A percentile compares a stretch with the other conserved stretches of the same genome.
Conservation (phyloP, 2,329 filamentous ascomycete species). For the Apiospora rasikravindrae region DNA sequence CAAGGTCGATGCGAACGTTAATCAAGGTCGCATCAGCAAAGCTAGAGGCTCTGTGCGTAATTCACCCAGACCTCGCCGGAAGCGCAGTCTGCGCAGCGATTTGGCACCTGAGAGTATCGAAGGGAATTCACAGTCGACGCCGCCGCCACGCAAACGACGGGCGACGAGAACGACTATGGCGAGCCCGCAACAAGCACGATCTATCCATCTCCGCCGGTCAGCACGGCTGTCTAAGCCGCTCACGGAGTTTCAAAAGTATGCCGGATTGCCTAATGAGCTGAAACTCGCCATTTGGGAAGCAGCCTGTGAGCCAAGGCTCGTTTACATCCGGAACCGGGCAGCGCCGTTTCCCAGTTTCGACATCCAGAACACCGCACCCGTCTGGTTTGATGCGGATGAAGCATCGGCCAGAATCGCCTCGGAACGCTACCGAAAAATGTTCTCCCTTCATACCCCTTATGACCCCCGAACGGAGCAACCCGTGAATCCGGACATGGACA, state of each 20-base stretch:
- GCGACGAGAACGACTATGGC: background rate
- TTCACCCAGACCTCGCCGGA: background rate
- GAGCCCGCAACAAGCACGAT: background rate
- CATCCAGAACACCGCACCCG: constrained; percentile 32
- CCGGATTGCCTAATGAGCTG: constrained; percentile 34
- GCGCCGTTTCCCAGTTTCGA: constrained; percentile 22
- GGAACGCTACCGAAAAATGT: constrained; percentile 32
- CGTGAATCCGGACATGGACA: constrained; percentile 32
- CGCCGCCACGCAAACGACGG: background rate
- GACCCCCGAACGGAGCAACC: constrained; percentile 27
- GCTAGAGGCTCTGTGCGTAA: background rate
- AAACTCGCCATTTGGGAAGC: constrained; percentile 39
- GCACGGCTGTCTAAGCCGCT: constrained; percentile 36
- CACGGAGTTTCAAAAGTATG: constrained; percentile 35
- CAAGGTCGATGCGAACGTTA: background rate
- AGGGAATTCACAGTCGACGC: background rate
- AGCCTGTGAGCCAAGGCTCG: constrained; percentile 33
- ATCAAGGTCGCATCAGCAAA: background rate
- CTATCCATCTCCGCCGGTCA: constrained; percentile 33
- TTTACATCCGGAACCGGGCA: constrained; percentile 38
- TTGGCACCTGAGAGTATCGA: background rate
- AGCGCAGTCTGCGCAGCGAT: background rate
- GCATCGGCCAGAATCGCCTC: constrained; percentile 31
- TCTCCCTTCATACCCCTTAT: constrained; percentile 24
- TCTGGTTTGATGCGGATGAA: constrained; percentile 34